phyloP scores from a whole-genome alignment of 2,329 filamentous ascomycete species.

The Epichloe uncinata region DNA sequence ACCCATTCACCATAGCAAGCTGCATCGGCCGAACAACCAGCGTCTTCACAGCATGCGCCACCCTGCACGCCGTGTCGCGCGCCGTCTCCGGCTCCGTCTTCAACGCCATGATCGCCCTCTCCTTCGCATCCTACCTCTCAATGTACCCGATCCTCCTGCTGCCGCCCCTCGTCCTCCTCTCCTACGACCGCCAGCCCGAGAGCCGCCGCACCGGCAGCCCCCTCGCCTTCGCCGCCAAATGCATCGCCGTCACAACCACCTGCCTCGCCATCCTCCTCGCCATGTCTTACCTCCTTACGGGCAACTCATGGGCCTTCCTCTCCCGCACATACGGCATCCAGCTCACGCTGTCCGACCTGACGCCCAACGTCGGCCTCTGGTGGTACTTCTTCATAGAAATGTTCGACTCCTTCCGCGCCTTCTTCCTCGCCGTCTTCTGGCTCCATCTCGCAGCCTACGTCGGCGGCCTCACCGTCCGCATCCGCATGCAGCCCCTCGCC shows the following conservation, averaged over 20 bases:
- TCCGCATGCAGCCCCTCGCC: conserved; percentile 76
- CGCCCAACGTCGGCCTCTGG: conserved; percentile 92
- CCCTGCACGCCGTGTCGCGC: conserved; percentile 70
- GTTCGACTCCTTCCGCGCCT: conserved; percentile 94
- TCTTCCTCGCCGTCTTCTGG: conserved; percentile 98
- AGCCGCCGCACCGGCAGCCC: conserved; percentile 22
- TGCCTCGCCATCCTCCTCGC: conserved; percentile 50
- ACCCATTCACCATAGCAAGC: conserved; percentile 83
- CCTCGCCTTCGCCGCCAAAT: conserved; percentile 38
- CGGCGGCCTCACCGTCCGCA: conserved; percentile 67
- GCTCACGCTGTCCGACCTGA: conserved; percentile 78
- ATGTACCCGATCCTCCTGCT: conserved; percentile 84
- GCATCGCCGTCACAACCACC: conserved; percentile 37
- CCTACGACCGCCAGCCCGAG: conserved; percentile 51
- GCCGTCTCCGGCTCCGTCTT: conserved; percentile 61
- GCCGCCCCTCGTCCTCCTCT: conserved; percentile 66
- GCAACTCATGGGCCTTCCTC: conserved; percentile 76
- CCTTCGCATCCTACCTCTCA: conserved; percentile 80
- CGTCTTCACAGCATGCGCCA: conserved; percentile 78
- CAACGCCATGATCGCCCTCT: conserved; percentile 70
- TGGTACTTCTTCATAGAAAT: conserved; percentile 99
- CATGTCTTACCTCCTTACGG: conserved; percentile 61
- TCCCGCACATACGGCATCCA: conserved; percentile 86
- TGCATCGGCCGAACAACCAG: conserved; percentile 83
- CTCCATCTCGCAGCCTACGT: conserved; percentile 86